Evolutionary conservation across 2,329 filamentous ascomycete genomes (phyloP), one percentile per base, ranked within the genome.

Genomic region (Incumbomyces lentus): DNA sequence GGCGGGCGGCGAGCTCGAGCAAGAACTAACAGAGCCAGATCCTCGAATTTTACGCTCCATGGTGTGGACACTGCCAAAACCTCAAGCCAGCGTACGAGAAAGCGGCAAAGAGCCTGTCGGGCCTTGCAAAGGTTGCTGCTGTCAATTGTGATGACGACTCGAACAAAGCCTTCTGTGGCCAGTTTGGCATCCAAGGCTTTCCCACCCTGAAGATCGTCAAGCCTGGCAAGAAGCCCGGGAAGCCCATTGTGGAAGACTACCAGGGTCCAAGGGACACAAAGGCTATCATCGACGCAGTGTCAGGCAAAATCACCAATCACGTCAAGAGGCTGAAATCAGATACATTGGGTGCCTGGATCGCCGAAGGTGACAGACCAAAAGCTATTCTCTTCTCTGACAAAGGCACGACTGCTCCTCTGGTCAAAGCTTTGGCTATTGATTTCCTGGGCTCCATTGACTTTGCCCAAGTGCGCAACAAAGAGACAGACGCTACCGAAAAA

Each of bases 11-110:
- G n/a, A 32, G 8, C 13, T 29, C n/a, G n/a, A 40, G 40, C 37
- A 46, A 44, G 43, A 17, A 22, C 31, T 38, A 30, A 48, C 37
- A 36, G 8, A 13, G 43, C 33, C 50, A 75, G 72, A 69, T 75
- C 55, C 66, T 75, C 56, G 72, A 75, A 68, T 96, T 96, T 75
- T 96, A 95, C 61, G 90, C 90, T 7, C 90, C 90, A 18, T 96
- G 90, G 90, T 96, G 92, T 60, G 92, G 90, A 35, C 92, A 96
- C 69, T 98, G 92, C 71, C 78, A 95, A 68, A 95, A 84, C 68
- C 82, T 98, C 60, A 89, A 95, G 69, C 90, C 89, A 2, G 86
- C 86, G 37, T 98, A 92, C 68, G 90, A 96, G 66, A 95, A 95
- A 67, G 89, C 82, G 1, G 92, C 92, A 57, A 84, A 83, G 59